Conservation (phyloP, 1,139 yeast species). For the Magnusiomyces magnusii region DNA sequence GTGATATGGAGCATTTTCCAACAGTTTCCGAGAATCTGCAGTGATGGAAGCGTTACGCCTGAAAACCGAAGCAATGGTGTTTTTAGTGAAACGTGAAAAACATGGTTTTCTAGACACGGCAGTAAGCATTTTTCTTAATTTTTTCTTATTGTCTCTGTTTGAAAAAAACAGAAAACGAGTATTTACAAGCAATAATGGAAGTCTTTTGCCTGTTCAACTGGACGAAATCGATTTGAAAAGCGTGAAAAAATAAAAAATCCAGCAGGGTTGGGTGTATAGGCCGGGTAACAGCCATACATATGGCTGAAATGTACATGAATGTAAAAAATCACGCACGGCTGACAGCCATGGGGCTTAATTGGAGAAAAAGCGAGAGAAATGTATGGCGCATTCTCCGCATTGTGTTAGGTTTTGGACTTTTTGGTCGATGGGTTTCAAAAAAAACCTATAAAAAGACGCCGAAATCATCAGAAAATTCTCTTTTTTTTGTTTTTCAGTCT, state of each 20-base stretch:
- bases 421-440: no score
- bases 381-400: no score
- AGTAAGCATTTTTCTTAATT: neutral
- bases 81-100: neutral
- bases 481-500: neutral
- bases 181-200: no score
- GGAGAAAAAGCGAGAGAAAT: neutral
- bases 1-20: slow-evolving; percentile 21
- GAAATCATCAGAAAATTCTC: neutral
- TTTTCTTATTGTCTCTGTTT: neutral
- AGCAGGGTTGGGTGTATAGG: neutral
- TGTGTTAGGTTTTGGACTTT: no score
- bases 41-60: slow-evolving; percentile 10
- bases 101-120: neutral
- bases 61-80: neutral
- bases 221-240: no score
- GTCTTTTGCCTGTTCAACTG: no score
- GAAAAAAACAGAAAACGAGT: no score
- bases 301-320: neutral
- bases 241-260: no score
- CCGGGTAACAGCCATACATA: neutral
- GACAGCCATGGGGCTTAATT: no score
- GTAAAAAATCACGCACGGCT: neutral
- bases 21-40: slow-evolving; percentile 7
- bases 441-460: no score